Evolutionary conservation across 352 stramenopile species (phyloP).

Genomic region (Hyaloperonospora brassicae): DNA sequence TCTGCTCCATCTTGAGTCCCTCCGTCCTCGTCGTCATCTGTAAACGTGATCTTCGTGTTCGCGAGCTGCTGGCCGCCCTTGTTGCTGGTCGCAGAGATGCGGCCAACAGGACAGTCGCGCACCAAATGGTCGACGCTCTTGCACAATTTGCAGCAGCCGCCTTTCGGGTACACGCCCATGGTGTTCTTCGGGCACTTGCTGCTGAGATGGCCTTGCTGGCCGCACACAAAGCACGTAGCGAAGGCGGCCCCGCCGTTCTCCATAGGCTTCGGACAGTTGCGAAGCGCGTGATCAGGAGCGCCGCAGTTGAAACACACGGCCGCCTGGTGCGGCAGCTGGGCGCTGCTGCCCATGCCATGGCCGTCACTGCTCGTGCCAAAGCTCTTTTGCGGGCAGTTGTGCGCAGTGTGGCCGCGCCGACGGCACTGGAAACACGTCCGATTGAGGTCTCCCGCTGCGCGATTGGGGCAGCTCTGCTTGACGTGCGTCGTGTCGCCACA

Average conservation of each 20-base stretch:
- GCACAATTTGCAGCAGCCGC: slow-evolving; percentile 85
- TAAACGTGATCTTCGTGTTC: slow-evolving; percentile 80
- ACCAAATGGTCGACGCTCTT: slow-evolving; percentile 78
- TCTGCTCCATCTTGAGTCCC: slow-evolving; percentile 19
- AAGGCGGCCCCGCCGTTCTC: slow-evolving; percentile 58
- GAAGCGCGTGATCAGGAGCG: slow-evolving; percentile 51
- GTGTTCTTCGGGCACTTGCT: slow-evolving; percentile 80
- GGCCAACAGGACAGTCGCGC: slow-evolving; percentile 68
- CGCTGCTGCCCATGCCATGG: slow-evolving; percentile 11
- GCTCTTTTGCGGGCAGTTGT: slow-evolving; percentile 71
- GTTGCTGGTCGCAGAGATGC: slow-evolving; percentile 56
- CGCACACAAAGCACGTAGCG: slow-evolving; percentile 85
- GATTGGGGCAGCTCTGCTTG: slow-evolving; percentile 75
- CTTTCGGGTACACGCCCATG: slow-evolving; percentile 84
- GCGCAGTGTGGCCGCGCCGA: slow-evolving; percentile 69
- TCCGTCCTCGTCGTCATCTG: slow-evolving; percentile 46
- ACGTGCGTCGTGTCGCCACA: slow-evolving; percentile 61
- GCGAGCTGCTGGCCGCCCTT: slow-evolving; percentile 38
- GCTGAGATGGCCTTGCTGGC: slow-evolving; percentile 80
- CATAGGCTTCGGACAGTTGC: slow-evolving; percentile 58
- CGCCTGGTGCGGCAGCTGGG: slow-evolving; percentile 22
- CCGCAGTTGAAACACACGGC: slow-evolving; percentile 86
- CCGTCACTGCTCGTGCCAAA: no score
- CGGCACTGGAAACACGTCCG: slow-evolving; percentile 84
- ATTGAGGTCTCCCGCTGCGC: slow-evolving; percentile 50